Evolutionary conservation across 371 early-diverging fungal genomes (phyloP).

Genomic region (Ordospora pajunii): DNA sequence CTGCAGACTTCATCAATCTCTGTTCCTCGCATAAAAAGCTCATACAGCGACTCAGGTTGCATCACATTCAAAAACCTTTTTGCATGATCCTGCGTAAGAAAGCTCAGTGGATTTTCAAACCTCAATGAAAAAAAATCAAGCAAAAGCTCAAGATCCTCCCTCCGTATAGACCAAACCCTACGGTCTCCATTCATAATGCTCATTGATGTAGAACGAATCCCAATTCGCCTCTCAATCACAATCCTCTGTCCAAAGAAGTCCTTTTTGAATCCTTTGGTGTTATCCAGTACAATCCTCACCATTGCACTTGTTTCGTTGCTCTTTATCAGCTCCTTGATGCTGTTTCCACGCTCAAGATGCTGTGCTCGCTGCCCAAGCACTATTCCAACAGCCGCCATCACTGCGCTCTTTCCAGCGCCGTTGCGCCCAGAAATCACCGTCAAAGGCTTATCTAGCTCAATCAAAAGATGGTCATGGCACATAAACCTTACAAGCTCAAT

Average conservation of each 20-base stretch:
- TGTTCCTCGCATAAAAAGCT: constrained; percentile 58
- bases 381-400: constrained; percentile 61
- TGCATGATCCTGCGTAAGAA: constrained; percentile 60
- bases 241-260: constrained; percentile 43
- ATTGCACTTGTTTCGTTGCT: constrained; percentile 38
- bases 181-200: constrained; percentile 29
- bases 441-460: constrained; percentile 53
- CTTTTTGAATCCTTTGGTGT: constrained; percentile 7
- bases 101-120: constrained; percentile 59
- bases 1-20: constrained; percentile 54
- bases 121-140: constrained; percentile 48
- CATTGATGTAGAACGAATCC: constrained; percentile 17
- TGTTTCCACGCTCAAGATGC: constrained; percentile 54
- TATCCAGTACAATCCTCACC: constrained; percentile 42
- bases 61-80: constrained; percentile 57
- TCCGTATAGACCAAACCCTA: constrained; percentile 11
- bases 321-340: constrained; percentile 54
- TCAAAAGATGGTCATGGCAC: constrained; percentile 57
- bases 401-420: constrained; percentile 61
- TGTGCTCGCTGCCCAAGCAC: constrained; percentile 57
- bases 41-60: constrained; percentile 46
- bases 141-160: constrained; percentile 52
- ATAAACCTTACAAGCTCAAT: constrained; percentile 60
- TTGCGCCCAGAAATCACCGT: constrained; percentile 60
- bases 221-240: constrained; percentile 49